Evolutionary conservation across 768 basidiomycete genomes (phyloP), one percentile per base, ranked within the genome.

Genomic region (Lactifluus pinguis): DNA sequence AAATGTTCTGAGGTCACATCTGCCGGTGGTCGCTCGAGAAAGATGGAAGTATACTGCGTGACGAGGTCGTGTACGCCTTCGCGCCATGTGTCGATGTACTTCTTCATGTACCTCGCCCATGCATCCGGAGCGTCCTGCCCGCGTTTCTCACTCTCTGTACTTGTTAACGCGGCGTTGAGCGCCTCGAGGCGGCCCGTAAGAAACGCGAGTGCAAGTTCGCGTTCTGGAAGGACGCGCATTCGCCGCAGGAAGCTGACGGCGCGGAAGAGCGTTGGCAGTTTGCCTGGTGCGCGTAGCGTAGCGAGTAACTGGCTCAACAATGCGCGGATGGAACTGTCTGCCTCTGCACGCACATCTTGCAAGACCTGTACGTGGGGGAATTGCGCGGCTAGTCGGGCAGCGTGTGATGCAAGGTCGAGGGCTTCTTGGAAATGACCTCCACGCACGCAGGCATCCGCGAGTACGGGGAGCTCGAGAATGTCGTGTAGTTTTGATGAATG

Each of bases 401-500:
- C 85, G 71, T 95, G 93, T 29, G 81, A 76, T 6, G 88, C 81
- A 42, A 98, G 80, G 30, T 92, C 87, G 59, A 98, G 80, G 0
- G 94, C 95, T 70, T 98, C 97, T 55, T 85, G 80, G 75, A 94
- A 98, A 72, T 90, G 88, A 7, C 92, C 92, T 68, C 92, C 93
- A 42, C 93, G 82, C 14, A 97, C 89, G 69, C 93, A 98, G 1
- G 92, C 91, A 70, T 95, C 92, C 69, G 97, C 87, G 34, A 99
- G 80, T 53, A 89, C 77, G 9, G 95, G 93, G 51, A 95, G 82
- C 66, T 97, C 94, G 59, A 98, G 83, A 39, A 98, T 74, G 71
- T 98, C 94, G 65, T 89, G 81, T 61, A 98, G 81, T 72, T 94
- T 94, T 71, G 95, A 92, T 69, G 93, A 89, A 67, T 95, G 90